phyloP scores from a whole-genome alignment of 1,284 basidiomycete genomes.

The Peniophora sp. region DNA sequence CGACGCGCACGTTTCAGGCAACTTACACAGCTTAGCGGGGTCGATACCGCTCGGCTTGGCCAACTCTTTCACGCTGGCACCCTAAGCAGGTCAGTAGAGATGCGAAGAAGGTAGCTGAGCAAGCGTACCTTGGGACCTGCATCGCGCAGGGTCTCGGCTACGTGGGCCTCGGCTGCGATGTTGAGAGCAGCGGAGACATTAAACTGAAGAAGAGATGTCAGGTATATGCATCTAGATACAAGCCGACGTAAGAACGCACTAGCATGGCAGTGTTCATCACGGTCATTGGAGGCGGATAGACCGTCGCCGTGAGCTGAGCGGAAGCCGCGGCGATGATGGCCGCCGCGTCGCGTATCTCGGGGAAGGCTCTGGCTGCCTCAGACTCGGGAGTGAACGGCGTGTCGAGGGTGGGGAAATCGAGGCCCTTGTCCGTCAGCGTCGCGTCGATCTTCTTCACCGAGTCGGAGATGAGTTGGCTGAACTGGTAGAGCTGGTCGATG shows the following conservation, averaged over 20 bases:
- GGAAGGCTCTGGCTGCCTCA: background rate
- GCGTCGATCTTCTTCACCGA: background rate
- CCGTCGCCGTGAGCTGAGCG: slow-evolving; percentile 26
- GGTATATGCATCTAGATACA: background rate
- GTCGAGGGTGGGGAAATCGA: background rate
- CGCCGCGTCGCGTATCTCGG: slow-evolving; percentile 8
- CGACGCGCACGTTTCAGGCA: too few species aligned
- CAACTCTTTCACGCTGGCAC: background rate
- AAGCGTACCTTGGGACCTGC: background rate
- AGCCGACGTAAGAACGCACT: slow-evolving; percentile 15
- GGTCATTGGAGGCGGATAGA: slow-evolving; percentile 22
- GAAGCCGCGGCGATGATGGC: slow-evolving; percentile 28
- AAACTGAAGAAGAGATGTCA: background rate
- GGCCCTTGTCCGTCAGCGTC: background rate
- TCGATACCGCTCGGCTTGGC: background rate
- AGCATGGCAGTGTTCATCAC: slow-evolving; percentile 20
- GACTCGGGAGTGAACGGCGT: background rate
- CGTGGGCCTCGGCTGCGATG: background rate
- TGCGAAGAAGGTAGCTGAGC: too few species aligned
- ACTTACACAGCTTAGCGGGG: background rate
- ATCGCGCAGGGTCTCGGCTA: background rate
- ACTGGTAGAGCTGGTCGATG: background rate
- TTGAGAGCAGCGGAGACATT: background rate
- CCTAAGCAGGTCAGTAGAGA: too few species aligned
- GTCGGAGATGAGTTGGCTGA: background rate